phyloP scores from a whole-genome alignment of 2,329 filamentous ascomycete species.

The Metarhizium robertsii region DNA sequence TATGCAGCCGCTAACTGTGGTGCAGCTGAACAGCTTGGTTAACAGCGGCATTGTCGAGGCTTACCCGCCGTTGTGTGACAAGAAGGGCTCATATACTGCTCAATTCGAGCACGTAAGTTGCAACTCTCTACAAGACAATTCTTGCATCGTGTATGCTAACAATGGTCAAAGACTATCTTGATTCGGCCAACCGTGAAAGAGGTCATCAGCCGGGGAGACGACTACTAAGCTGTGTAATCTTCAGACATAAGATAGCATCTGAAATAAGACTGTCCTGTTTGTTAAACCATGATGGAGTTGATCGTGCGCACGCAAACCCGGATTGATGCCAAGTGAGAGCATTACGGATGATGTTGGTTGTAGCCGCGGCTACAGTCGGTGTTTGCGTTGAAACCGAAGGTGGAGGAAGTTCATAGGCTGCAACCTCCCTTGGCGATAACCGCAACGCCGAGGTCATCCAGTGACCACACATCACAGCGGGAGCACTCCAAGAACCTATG shows the following conservation, averaged over 20 bases:
- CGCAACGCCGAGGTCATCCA: background rate
- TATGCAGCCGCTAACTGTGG: background rate
- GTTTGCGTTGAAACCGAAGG: background rate
- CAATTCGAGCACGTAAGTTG: slow-evolving; percentile 84
- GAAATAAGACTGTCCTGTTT: slow-evolving; percentile 18
- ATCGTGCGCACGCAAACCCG: background rate
- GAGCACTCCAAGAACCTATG: too few relatives aligned
- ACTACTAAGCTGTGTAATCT: slow-evolving; percentile 45
- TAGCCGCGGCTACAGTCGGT: background rate
- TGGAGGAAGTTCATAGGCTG: background rate
- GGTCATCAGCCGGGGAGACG: slow-evolving; percentile 76
- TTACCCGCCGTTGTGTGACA: slow-evolving; percentile 81
- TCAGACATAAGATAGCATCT: slow-evolving; percentile 14
- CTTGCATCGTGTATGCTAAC: slow-evolving; percentile 5
- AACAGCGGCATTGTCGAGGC: slow-evolving; percentile 76
- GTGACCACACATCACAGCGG: too few relatives aligned
- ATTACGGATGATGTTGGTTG: background rate
- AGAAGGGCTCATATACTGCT: slow-evolving; percentile 90
- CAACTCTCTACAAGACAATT: background rate
- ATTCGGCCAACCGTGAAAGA: slow-evolving; percentile 76
- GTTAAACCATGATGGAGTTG: slow-evolving; percentile 2
- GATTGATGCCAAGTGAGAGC: background rate
- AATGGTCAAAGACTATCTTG: slow-evolving; percentile 53
- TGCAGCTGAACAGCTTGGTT: slow-evolving; percentile 76
- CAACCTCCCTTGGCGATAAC: background rate